A percentile compares a stretch with the other conserved stretches of the same genome.
Evolutionary conservation across 805 yeast species (phyloP).

Genomic region (Cyberlindnera japonica): DNA sequence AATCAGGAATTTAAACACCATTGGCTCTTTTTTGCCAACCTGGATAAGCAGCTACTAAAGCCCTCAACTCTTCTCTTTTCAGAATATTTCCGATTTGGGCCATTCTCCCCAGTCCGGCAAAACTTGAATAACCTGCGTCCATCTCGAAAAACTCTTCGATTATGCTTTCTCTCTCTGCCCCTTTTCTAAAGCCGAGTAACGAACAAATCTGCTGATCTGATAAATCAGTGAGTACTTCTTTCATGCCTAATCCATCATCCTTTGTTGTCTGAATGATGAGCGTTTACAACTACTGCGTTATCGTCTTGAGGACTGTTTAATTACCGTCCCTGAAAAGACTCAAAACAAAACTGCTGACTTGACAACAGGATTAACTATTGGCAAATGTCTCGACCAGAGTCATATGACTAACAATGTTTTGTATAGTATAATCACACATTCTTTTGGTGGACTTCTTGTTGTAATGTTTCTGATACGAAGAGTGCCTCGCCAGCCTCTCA

Average conservation of each 20-base stretch:
- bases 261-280: conserved; percentile 22
- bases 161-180: background rate
- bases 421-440: background rate
- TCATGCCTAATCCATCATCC: background rate
- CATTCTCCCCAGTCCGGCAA: too few relatives aligned
- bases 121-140: too few relatives aligned
- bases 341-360: conserved; percentile 9
- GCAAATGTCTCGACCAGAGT: background rate
- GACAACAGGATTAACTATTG: background rate
- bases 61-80: too few relatives aligned
- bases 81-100: too few relatives aligned
- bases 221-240: background rate
- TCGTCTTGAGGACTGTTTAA: conserved; percentile 33
- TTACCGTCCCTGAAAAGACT: conserved; percentile 30
- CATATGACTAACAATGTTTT: background rate
- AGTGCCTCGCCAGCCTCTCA: background rate
- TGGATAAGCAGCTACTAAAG: too few relatives aligned
- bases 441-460: background rate
- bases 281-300: conserved; percentile 30
- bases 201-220: background rate
- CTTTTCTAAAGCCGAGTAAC: background rate
- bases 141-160: background rate
- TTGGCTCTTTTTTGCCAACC: too few relatives aligned
- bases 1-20: too few relatives aligned
- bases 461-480: conserved; percentile 3